Base-by-base conservation (phyloP, 2,329 filamentous ascomycete genomes). In the Cordyceps cateniannulata region DNA sequence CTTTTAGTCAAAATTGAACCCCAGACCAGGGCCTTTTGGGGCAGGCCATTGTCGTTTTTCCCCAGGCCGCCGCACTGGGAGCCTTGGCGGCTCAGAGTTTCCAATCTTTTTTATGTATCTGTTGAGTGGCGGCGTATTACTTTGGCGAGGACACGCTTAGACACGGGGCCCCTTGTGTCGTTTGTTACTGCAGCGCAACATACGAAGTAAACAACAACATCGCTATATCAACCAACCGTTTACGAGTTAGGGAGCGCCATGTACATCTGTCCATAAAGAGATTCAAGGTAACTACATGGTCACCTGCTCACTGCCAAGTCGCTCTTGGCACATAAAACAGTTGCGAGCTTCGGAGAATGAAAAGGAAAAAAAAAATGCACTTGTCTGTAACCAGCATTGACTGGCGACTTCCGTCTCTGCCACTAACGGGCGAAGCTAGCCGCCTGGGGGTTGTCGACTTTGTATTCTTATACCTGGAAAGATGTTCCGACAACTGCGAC, bases 361-460 rank as follows among this genome's bases (percentile, higher is more conserved):
- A 12, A 3, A 35, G 14, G 32, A 35, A 12, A 1, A 14, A n/a
- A 35, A 35, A 35, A 35, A 35, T 3, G 32, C 32, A 35, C 10
- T 35, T 35, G 10, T 7, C 10, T n/a, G 14, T 18, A 16, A 18
- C 2, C 42, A 22, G 42, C 42, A 12, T 45, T 45, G 7, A 45
- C 42, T 45, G 44, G 32, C 47, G 35, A 44, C 56, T 45, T 44
- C 45, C n/a, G 53, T 5, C 20, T 32, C 14, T 50, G 47, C 55
- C 29, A 24, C 53, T 25, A 57, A 49, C 44, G 44, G 55, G 47
- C 32, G 18, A 59, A 51, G 47, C 47, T 59, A 59, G n/a, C 35
- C 47, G 38, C 18, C 24, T 22, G 53, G 6, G 27, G n/a, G 18
- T 44, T 14, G 10, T 27, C n/a, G 29, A 3, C 14, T 49, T n/a